Conservation (phyloP, 1,284 basidiomycete genomes). For the Leccinum angustisporum region DNA sequence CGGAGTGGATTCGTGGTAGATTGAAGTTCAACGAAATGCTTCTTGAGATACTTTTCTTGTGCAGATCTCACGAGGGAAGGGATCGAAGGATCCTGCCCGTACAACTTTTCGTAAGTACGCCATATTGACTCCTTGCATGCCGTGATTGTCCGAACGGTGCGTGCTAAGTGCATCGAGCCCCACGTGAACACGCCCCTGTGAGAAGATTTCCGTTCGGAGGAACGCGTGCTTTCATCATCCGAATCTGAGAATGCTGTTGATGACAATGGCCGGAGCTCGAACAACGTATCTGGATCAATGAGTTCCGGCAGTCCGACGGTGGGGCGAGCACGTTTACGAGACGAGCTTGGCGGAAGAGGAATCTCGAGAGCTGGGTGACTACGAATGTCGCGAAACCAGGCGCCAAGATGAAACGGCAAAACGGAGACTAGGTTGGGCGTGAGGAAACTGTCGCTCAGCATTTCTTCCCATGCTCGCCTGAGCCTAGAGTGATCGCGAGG, state of each 20-base stretch:
- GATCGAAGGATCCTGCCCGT: slow-evolving; percentile 38
- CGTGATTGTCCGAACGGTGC: slow-evolving; percentile 50
- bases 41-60: slow-evolving; percentile 32
- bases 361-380: slow-evolving; percentile 53
- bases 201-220: slow-evolving; percentile 21
- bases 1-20: slow-evolving; percentile 40
- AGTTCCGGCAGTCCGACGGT: slow-evolving; percentile 16
- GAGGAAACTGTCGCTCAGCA: slow-evolving; percentile 62
- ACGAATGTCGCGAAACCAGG: slow-evolving; percentile 55
- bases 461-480: slow-evolving; percentile 63
- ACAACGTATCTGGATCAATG: slow-evolving; percentile 32
- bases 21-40: slow-evolving; percentile 26
- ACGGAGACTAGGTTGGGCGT: slow-evolving; percentile 54
- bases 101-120: slow-evolving; percentile 56
- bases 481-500: slow-evolving; percentile 65
- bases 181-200: slow-evolving; percentile 39
- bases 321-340: slow-evolving; percentile 14
- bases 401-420: slow-evolving; percentile 67
- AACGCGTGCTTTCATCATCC: slow-evolving; percentile 17
- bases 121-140: slow-evolving; percentile 72
- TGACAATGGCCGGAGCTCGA: slow-evolving; percentile 31
- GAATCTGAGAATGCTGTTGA: slow-evolving; percentile 16
- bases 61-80: slow-evolving; percentile 35
- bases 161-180: slow-evolving; percentile 62
- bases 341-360: slow-evolving; percentile 53